Evolutionary conservation across 2,329 filamentous ascomycete species (phyloP).

Genomic region (Aspergillus eucalypticola): DNA sequence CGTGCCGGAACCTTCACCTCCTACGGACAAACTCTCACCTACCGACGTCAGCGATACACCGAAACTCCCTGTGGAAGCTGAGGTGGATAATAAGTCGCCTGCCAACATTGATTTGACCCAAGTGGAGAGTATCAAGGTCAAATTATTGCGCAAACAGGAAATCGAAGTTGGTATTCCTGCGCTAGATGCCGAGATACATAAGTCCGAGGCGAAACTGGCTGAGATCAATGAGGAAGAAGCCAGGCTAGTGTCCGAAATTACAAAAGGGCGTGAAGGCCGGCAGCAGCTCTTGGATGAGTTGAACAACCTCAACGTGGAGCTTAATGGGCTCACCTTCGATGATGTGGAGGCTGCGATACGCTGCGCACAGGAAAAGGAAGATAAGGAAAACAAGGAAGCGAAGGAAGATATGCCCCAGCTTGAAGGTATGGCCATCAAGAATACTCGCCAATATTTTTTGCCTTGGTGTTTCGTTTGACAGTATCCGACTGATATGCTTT

Average conservation of each 20-base stretch:
- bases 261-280: conserved; percentile 45
- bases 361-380: conserved; percentile 16
- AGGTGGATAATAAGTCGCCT: not conserved
- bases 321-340: conserved; percentile 48
- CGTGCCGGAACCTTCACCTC: conserved; percentile 23
- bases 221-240: conserved; percentile 39
- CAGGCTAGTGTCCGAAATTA: conserved; percentile 48
- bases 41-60: conserved; percentile 8
- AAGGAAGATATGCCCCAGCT: conserved; percentile 15
- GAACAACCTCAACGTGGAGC: conserved; percentile 50
- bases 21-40: conserved; percentile 12
- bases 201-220: conserved; percentile 36
- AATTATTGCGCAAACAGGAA: conserved; percentile 47
- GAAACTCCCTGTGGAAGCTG: not conserved
- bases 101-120: conserved; percentile 23
- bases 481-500: not conserved
- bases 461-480: not conserved
- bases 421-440: conserved; percentile 19
- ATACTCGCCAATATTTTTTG: conserved; percentile 11
- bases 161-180: conserved; percentile 51
- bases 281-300: conserved; percentile 51
- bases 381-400: not conserved
- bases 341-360: conserved; percentile 43
- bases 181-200: conserved; percentile 48
- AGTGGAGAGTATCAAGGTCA: conserved; percentile 38